Evolutionary conservation across 2,329 filamentous ascomycete genomes (phyloP).

Genomic region (Magnaporthales sp.): DNA sequence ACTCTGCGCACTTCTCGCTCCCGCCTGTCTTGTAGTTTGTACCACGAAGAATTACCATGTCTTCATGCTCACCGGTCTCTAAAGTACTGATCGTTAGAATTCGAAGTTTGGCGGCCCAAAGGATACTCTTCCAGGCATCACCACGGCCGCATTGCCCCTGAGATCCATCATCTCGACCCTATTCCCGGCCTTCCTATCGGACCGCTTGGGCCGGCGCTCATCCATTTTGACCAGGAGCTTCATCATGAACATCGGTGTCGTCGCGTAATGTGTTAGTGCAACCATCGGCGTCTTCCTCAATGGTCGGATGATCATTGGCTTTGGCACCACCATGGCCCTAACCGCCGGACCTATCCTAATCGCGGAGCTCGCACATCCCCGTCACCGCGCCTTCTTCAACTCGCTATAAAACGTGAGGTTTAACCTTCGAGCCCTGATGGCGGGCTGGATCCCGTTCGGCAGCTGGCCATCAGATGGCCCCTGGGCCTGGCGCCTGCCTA

Average conservation of each 20-base stretch:
- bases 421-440: slow-evolving; percentile 28
- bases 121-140: slow-evolving; percentile 40
- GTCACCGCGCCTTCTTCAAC: slow-evolving; percentile 32
- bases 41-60: slow-evolving; percentile 5
- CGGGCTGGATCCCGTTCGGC: slow-evolving; percentile 35
- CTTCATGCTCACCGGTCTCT: slow-evolving; percentile 4
- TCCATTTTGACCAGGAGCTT: slow-evolving; percentile 31
- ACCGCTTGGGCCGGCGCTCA: slow-evolving; percentile 25
- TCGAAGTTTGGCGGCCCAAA: slow-evolving; percentile 29
- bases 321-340: slow-evolving; percentile 25
- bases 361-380: slow-evolving; percentile 32
- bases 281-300: slow-evolving; percentile 28
- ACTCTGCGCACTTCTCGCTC: slow-evolving; percentile 2
- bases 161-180: slow-evolving; percentile 50
- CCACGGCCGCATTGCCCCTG: slow-evolving; percentile 50
- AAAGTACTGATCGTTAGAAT: slow-evolving; percentile 1
- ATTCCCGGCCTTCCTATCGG: slow-evolving; percentile 44
- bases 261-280: slow-evolving; percentile 21
- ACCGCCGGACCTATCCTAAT: slow-evolving; percentile 22
- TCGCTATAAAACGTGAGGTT: slow-evolving; percentile 31
- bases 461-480: slow-evolving; percentile 39
- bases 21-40: slow-evolving; percentile 3
- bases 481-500: slow-evolving; percentile 43
- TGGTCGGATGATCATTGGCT: slow-evolving; percentile 23
- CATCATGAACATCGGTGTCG: slow-evolving; percentile 30